Evolutionary conservation across 2,329 filamentous ascomycete species (phyloP), one percentile per base, ranked within the genome.

Genomic region (Alternaria sp.): DNA sequence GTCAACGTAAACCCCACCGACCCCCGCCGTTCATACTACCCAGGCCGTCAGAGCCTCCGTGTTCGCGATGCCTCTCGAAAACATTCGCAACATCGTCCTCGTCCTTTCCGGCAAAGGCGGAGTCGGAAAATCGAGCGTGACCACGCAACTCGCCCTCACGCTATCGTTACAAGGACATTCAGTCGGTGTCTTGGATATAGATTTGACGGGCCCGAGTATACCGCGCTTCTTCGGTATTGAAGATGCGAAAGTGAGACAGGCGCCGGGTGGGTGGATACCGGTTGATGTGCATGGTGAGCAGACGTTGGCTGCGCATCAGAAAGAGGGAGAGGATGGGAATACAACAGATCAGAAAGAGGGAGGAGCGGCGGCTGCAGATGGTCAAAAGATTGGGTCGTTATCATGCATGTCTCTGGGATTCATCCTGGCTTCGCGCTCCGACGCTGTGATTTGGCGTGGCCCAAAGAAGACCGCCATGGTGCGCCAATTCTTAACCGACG

Each of bases 401-500:
- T 87, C 89, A 64, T 96, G 93, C 79, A 97, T 98, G 91, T 97
- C 93, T 59, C 85, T 99, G 2, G 96, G 94, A 3, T 98, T 99
- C 74, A 86, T 99, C 7, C 86, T 99, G 6, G 89, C 90, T 4
- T 88, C 89, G 65, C 86, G 95, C 71, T 92, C 92, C 66, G 93
- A 97, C 73, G 95, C 96, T 0, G 94, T 99, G 0, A 96, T 99
- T 43, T 99, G 96, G 96, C 89, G 96, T 57, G 96, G 96, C 0
- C 96, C 96, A 3, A 99, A 99, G 82, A 99, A 99, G 83, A 99
- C 96, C 5, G 96, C 96, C 54, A 99, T 99, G 96, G 93, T 99
- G 62, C 89, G 94, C 44, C 96, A 99, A 79, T 99, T 99, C 77
- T 85, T 99, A 26, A 91, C 92, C 1, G 94, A 97, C 75, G 94